Conservation (phyloP, 1,284 basidiomycete genomes). For the Stereum hirsutum region DNA sequence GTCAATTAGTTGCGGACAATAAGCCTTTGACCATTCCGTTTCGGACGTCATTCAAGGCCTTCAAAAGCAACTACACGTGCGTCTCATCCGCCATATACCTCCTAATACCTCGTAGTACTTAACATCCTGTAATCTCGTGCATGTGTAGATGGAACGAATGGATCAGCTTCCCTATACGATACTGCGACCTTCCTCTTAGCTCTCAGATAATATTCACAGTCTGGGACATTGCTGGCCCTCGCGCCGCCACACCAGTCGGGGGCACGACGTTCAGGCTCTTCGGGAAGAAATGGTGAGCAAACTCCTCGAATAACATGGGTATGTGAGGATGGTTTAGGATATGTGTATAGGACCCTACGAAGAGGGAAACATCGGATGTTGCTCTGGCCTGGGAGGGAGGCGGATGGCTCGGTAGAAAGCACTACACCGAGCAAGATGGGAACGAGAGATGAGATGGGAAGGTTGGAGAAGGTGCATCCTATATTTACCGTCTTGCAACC, state of each 20-base stretch:
- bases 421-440: conserved; percentile 83
- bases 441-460: conserved; percentile 83
- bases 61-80: conserved; percentile 76
- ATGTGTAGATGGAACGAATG: conserved; percentile 88
- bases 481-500: background rate
- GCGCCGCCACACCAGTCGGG: conserved; percentile 71
- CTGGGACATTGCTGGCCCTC: conserved; percentile 85
- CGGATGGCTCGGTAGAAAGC: conserved; percentile 76
- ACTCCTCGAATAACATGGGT: background rate
- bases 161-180: conserved; percentile 84
- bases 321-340: background rate
- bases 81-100: background rate
- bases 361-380: conserved; percentile 86
- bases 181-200: conserved; percentile 82
- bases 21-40: conserved; percentile 87
- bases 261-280: conserved; percentile 88
- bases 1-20: conserved; percentile 88
- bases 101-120: background rate
- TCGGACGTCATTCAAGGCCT: conserved; percentile 88
- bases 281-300: conserved; percentile 78
- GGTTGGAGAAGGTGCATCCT: conserved; percentile 76
- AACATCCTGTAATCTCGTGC: background rate
- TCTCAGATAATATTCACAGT: conserved; percentile 92
- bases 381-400: conserved; percentile 77
- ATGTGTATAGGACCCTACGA: conserved; percentile 64